phyloP scores from a whole-genome alignment of 2,329 filamentous ascomycete species.

The Xylaria polymorpha region DNA sequence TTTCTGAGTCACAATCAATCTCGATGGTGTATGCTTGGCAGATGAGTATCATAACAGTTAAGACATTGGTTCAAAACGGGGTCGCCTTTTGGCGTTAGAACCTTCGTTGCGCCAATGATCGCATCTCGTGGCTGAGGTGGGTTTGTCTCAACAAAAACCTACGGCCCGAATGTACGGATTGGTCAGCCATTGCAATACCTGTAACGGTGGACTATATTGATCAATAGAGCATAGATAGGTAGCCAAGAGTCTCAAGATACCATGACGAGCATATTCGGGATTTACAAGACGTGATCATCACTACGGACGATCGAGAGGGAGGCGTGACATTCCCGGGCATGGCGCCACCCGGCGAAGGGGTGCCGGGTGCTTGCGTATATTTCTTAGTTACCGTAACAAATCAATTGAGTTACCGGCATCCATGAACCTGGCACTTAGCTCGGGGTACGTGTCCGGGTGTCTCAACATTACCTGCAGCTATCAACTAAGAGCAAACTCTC shows the following conservation, averaged over 20 bases:
- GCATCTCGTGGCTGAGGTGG: conserved; percentile 10
- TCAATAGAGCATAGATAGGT: conserved; percentile 10
- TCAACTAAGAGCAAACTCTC: not conserved
- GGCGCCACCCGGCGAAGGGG: not conserved
- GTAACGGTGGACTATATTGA: conserved; percentile 16
- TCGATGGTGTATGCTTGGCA: not conserved
- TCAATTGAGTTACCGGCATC: not conserved
- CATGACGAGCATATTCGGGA: not conserved
- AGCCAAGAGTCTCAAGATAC: conserved; percentile 22
- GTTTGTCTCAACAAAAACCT: conserved; percentile 6
- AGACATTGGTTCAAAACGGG: conserved; percentile 21
- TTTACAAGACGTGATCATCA: not conserved
- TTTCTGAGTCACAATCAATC: conserved; percentile 13
- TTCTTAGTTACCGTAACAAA: not conserved
- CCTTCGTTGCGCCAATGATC: conserved; percentile 20
- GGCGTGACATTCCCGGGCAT: conserved; percentile 34
- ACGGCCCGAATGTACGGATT: conserved; percentile 32
- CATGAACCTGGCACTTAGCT: conserved; percentile 3
- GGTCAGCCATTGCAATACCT: conserved; percentile 19
- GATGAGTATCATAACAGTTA: not conserved
- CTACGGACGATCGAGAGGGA: conserved; percentile 9
- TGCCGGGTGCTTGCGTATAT: not conserved
- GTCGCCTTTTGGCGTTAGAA: conserved; percentile 1
- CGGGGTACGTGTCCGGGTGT: conserved; percentile 17
- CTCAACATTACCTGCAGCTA: conserved; percentile 15